Evolutionary conservation across 176 grass and related monocot genomes (phyloP).

Genomic region (Carex parvula): DNA sequence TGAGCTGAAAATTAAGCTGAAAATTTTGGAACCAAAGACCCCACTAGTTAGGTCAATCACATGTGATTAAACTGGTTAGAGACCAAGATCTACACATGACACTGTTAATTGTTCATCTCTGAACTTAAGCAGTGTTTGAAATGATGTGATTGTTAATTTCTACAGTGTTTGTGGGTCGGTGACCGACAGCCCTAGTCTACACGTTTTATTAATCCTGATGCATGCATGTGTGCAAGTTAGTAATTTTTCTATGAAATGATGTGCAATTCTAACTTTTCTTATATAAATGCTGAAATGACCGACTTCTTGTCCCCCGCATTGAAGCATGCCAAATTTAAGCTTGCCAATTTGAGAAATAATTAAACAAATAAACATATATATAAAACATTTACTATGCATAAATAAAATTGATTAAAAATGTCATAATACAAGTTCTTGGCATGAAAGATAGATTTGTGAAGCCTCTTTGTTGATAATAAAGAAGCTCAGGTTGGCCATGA

Average conservation of each 20-base stretch:
- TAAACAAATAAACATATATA: not conserved
- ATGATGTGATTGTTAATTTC: not conserved
- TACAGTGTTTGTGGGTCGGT: slow-evolving; percentile 13
- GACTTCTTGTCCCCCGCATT: slow-evolving; percentile 19
- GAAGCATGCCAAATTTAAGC: slow-evolving; percentile 7
- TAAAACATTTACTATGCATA: no score
- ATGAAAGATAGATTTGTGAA: not conserved
- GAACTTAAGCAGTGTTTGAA: not conserved
- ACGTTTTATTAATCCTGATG: slow-evolving; percentile 14
- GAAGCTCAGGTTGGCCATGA: not conserved
- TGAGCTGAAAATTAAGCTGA: no score
- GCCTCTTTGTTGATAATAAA: not conserved
- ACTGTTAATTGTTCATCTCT: slow-evolving; percentile 9
- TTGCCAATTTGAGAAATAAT: not conserved
- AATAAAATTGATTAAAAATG: no score
- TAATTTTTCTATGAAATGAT: slow-evolving; percentile 2
- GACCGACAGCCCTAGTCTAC: slow-evolving; percentile 7
- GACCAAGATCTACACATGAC: slow-evolving; percentile 1
- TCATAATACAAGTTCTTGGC: no score
- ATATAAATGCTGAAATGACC: slow-evolving; percentile 6
- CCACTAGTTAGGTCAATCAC: not conserved
- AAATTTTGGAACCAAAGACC: not conserved
- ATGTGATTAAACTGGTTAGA: slow-evolving; percentile 1
- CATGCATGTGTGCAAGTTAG: slow-evolving; percentile 13
- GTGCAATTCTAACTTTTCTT: not conserved